phyloP scores from a whole-genome alignment of 2,329 filamentous ascomycete genomes.

The Penicillium sp. region DNA sequence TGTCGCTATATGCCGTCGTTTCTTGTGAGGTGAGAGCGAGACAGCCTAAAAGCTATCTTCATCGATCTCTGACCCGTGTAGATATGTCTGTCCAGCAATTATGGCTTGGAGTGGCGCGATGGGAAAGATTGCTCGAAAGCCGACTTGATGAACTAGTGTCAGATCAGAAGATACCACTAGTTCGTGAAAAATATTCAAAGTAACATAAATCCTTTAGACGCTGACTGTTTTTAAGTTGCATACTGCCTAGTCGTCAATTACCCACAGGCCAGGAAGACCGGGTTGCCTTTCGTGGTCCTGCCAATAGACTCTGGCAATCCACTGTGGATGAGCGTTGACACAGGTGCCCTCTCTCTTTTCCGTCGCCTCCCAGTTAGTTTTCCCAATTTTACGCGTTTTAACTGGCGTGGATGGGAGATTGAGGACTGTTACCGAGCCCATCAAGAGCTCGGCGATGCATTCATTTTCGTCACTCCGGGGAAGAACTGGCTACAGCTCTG shows the following conservation, averaged over 20 bases:
- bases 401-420: conserved; percentile 2
- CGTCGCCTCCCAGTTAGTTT: not conserved
- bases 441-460: not conserved
- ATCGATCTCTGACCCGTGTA: no score
- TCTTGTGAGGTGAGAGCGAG: no score
- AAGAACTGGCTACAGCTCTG: conserved; percentile 1
- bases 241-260: not conserved
- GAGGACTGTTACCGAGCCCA: not conserved
- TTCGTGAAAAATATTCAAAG: no score
- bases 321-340: not conserved
- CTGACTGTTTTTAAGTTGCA: not conserved
- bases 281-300: not conserved
- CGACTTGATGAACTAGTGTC: no score
- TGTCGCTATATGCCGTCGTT: no score
- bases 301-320: not conserved
- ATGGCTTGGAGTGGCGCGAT: no score
- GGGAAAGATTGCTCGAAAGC: no score
- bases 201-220: no score
- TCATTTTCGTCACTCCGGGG: not conserved
- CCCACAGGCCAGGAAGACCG: not conserved
- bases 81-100: no score
- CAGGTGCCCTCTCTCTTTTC: not conserved
- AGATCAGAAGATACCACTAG: no score
- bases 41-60: no score
- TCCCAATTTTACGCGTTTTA: not conserved